Percentiles rank a stretch among this genome's conserved stretches.
Evolutionary conservation across 768 basidiomycete genomes (phyloP).

Genomic region (Tylopilus vinaceipallidus): DNA sequence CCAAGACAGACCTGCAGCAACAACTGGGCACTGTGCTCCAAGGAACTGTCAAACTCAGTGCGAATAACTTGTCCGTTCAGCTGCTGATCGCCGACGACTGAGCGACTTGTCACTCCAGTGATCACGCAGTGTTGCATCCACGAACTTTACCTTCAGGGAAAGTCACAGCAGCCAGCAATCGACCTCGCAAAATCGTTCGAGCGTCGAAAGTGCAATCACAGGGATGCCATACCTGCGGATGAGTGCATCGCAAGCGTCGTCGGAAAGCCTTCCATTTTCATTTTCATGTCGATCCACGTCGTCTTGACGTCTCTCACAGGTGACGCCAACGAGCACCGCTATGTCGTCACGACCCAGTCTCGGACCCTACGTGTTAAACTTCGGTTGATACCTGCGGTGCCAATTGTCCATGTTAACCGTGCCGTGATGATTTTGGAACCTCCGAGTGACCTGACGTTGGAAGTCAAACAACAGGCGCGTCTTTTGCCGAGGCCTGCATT

Average conservation of each 20-base stretch:
- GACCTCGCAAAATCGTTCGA: constrained; percentile 94
- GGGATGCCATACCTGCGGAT: constrained; percentile 78
- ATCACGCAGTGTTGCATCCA: constrained; percentile 98
- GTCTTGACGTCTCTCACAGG: constrained; percentile 42
- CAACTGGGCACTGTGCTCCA: constrained; percentile 78
- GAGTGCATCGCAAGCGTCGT: constrained; percentile 82
- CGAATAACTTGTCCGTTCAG: constrained; percentile 34
- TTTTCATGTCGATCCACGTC: neutral
- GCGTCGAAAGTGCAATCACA: constrained; percentile 92
- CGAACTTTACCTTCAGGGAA: constrained; percentile 85
- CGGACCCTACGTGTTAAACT: constrained; percentile 66
- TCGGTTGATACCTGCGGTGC: constrained; percentile 77
- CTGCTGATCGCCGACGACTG: constrained; percentile 21
- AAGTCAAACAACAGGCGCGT: constrained; percentile 61
- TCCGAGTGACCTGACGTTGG: constrained; percentile 74
- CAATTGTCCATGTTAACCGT: constrained; percentile 88
- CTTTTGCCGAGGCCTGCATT: neutral
- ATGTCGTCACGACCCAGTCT: constrained; percentile 85
- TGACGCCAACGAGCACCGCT: constrained; percentile 86
- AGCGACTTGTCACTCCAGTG: constrained; percentile 67
- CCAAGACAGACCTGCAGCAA: constrained; percentile 74
- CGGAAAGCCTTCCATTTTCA: constrained; percentile 44
- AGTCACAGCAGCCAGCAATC: constrained; percentile 66
- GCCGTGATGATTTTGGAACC: constrained; percentile 93
- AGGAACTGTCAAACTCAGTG: constrained; percentile 89